A percentile compares a stretch with the other conserved stretches of the same genome.
Conservation (phyloP, 202 grass and related monocot genomes). For the Zizania palustris region DNA sequence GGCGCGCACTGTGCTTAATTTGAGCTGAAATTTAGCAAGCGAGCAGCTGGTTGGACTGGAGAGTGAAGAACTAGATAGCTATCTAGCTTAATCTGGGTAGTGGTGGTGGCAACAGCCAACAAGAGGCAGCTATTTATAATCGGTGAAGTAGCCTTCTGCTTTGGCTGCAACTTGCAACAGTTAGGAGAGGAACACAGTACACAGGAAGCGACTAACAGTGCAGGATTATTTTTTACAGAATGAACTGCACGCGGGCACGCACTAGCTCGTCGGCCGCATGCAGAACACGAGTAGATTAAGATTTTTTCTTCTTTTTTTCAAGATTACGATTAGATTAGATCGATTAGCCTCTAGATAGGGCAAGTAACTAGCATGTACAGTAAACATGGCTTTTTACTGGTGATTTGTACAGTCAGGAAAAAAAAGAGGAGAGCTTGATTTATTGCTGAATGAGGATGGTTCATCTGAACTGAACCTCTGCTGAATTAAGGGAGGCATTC, state of each 20-base stretch:
- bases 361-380: too few species aligned
- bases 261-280: background rate
- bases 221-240: background rate
- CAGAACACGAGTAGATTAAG: background rate
- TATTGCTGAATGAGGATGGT: too few species aligned
- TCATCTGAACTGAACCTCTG: background rate
- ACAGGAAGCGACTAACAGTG: background rate
- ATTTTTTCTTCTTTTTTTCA: too few species aligned
- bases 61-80: background rate
- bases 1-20: too few species aligned
- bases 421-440: too few species aligned
- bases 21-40: background rate
- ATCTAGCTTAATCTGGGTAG: background rate
- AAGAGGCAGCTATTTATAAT: slow-evolving; percentile 34
- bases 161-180: background rate
- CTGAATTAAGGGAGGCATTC: background rate
- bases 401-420: too few species aligned
- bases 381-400: too few species aligned
- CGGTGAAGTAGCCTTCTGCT: background rate
- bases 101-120: background rate
- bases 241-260: background rate
- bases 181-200: background rate
- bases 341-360: too few species aligned
- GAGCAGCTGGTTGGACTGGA: background rate
- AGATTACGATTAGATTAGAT: too few species aligned